Percentiles rank a stretch among this genome's conserved stretches.
Conservation (phyloP, 352 stramenopile species). For the Phytophthora pseudosyringae region DNA sequence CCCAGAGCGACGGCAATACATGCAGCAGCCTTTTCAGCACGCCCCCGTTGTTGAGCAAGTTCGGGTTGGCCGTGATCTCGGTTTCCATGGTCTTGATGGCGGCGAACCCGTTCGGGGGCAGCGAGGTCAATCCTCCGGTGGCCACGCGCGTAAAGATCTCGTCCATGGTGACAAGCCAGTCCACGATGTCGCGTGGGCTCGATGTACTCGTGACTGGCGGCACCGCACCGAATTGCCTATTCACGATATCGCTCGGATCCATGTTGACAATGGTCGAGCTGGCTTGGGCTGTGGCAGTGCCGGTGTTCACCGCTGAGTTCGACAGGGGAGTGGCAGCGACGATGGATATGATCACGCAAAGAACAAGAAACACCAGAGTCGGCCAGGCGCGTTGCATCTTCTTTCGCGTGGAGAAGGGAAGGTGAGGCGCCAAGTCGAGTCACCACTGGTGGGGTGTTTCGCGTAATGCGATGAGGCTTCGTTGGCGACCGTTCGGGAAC, state of each 20-base stretch:
- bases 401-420: slow-evolving; percentile 18
- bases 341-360: slow-evolving; percentile 12
- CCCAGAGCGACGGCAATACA: slow-evolving; percentile 56
- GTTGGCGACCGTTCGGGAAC: neutral
- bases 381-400: slow-evolving; percentile 22
- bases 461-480: slow-evolving; percentile 8
- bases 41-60: slow-evolving; percentile 29
- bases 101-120: slow-evolving; percentile 43
- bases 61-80: slow-evolving; percentile 26
- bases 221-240: slow-evolving; percentile 45
- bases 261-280: slow-evolving; percentile 5
- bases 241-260: slow-evolving; percentile 34
- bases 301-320: slow-evolving; percentile 18
- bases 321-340: neutral
- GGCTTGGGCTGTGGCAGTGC: neutral
- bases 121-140: slow-evolving; percentile 39
- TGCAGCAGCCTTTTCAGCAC: slow-evolving; percentile 44
- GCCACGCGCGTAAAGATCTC: slow-evolving; percentile 56
- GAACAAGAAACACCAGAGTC: slow-evolving; percentile 1
- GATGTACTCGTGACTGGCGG: slow-evolving; percentile 35
- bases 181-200: slow-evolving; percentile 14
- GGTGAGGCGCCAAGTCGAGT: neutral
- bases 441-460: neutral
- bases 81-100: slow-evolving; percentile 44
- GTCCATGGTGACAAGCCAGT: slow-evolving; percentile 47